Evolutionary conservation across 1,139 yeast species (phyloP), one percentile per base, ranked within the genome.

Genomic region (Tardiomyces digboiensis): DNA sequence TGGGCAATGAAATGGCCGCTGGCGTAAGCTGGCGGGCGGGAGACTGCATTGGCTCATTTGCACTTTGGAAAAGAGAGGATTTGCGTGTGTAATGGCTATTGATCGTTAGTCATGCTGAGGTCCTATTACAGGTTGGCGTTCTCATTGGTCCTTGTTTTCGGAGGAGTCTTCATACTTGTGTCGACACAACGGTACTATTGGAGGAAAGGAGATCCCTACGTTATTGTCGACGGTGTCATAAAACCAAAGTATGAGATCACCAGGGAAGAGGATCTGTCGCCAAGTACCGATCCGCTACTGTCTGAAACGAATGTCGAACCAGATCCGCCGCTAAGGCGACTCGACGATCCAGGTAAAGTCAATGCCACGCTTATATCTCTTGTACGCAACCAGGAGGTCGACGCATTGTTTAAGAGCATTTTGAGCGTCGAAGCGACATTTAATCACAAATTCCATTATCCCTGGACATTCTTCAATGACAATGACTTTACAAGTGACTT

Each of bases 401-500:
- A 53, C 0, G 71, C 64, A 1, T 71, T 85, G 14, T 59, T 75
- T 0, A 54, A 56, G 12, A 74, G 93, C 2, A 76, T 86, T 44
- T 57, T 59, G 41, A 73, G 72, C 52, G 72, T 86, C 36, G 94
- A 86, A 56, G 61, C 61, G 21, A 71, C 68, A 3, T 86, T 87
- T 66, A 87, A 87, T 58, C 29, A 26, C 36, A 39, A 83, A 58
- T 86, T 79, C 60, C 71, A 73, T 42, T 86, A 86, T 57, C 95
- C 95, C 0, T 85, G 86, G 69, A 83, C 86, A 1, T 84, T 86
- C 55, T 60, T 86, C 42, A 86, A 85, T 58, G 94, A 86, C 55
- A 70, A 67, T 46, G 79, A 78, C 7, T 86, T 86, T 58, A 67
- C 76, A 1, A 74, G 75, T 0, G 62, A 62, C 36, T 85, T 86